Conservation (phyloP, 345 rosid species). For the Clausena lansium region DNA sequence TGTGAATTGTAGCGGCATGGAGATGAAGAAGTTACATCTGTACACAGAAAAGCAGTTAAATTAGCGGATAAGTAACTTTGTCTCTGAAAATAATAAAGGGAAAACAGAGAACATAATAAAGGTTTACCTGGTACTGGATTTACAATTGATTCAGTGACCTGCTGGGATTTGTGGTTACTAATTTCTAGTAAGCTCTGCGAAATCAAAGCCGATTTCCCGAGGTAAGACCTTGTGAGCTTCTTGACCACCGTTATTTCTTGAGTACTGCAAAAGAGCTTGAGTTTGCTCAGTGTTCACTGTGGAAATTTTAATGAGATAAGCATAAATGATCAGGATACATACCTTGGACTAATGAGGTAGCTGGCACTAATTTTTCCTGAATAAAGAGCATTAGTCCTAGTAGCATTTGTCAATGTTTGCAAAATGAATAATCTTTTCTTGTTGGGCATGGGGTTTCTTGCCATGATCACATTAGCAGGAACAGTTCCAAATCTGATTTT, state of each 20-base stretch:
- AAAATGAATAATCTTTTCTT: slow-evolving; percentile 29
- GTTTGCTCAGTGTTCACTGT: not conserved
- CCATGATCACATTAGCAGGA: slow-evolving; percentile 40
- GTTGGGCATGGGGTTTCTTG: slow-evolving; percentile 35
- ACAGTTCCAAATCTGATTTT: slow-evolving; percentile 31
- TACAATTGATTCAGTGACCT: slow-evolving; percentile 10
- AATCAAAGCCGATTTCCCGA: slow-evolving; percentile 32
- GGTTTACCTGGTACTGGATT: slow-evolving; percentile 19
- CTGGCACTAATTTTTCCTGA: slow-evolving; percentile 8
- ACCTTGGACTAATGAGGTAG: slow-evolving; percentile 35
- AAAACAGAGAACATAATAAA: not conserved
- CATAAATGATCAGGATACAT: not conserved
- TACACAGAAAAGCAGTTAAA: not conserved
- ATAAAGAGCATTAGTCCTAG: slow-evolving; percentile 23
- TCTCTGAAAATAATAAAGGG: not conserved
- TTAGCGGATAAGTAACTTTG: not conserved
- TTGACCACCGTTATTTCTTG: slow-evolving; percentile 23
- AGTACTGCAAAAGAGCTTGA: slow-evolving; percentile 18
- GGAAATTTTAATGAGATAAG: not conserved
- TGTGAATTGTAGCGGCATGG: not conserved
- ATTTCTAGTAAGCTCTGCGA: slow-evolving; percentile 24
- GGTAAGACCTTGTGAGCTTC: slow-evolving; percentile 35
- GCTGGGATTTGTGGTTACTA: not conserved
- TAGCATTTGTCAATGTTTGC: slow-evolving; percentile 23
- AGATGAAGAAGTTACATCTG: slow-evolving; percentile 5